Percentiles rank a stretch among this genome's conserved stretches.
These are phyloP conservation scores for Podaxis pistillaris DNA, from an alignment of 768 basidiomycete species.

Conservation along the genomic window DNA sequence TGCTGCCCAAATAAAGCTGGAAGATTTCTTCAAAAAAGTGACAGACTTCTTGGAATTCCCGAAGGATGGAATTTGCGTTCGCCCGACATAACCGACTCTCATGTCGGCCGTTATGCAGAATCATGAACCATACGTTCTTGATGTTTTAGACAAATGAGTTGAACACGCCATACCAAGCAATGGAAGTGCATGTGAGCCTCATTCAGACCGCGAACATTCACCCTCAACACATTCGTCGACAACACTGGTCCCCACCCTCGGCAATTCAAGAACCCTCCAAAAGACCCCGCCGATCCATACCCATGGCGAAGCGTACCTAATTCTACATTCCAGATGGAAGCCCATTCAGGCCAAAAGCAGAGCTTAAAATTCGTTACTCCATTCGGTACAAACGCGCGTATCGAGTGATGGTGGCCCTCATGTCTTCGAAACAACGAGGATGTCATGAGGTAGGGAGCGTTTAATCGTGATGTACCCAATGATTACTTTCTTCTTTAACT, in stretches of 20 bases:
- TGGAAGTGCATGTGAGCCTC: not conserved
- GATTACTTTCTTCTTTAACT: not conserved
- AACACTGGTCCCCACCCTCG: not conserved
- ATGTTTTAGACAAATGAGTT: not conserved
- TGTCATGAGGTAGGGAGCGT: conserved; percentile 4
- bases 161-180: not conserved
- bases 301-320: not conserved
- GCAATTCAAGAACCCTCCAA: not conserved
- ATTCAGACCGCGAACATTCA: not conserved
- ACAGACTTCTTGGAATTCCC: not conserved
- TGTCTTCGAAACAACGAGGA: conserved; percentile 13
- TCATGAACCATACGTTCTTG: not conserved
- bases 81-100: not conserved
- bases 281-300: not conserved
- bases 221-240: not conserved
- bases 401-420: not conserved
- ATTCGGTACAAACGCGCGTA: not conserved
- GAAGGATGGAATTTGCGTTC: not conserved
- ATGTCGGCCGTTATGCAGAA: not conserved
- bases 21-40: not conserved
- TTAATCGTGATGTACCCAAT: not conserved
- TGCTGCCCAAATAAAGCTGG: not conserved
- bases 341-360: not conserved
- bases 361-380: conserved; percentile 7
- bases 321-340: not conserved